Evolutionary conservation across 164 flowering plant species (phyloP), one percentile per base, ranked within the genome.

Genomic region (Macadamia tetraphylla): DNA sequence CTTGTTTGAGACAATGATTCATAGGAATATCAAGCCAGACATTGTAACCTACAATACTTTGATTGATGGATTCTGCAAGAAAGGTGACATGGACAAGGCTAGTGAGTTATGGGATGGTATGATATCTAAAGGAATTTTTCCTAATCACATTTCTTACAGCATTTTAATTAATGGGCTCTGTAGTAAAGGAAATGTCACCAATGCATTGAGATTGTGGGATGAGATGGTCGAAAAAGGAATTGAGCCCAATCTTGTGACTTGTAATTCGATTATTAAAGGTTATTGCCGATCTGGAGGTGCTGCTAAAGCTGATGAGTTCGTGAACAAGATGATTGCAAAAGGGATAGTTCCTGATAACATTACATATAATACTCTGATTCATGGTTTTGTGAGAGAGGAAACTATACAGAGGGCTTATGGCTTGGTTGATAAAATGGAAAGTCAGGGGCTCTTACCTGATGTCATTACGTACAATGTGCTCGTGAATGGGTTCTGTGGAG

Each of bases 31-130:
- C 42, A 86, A 83, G 67, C 89, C 89, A 11, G 98, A 91, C 65
- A 78, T 85, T 42, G 86, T 89, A 31, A 88, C 96, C 29, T 91
- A 86, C 73, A 89, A 89, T 74, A 81, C 88, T 30, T 71, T 94
- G 80, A 78, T 91, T 51, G 92, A 89, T 79, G 94, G 97, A 11
- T 85, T 87, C 71, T 85, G 96, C 82, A 91, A 85, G 77, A 79
- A 70, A 18, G 88, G 91, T 76, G 86, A 85, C 57, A 70, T 91
- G 83, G 91, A 84, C 66, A 84, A 80, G 73, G 90, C 88, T 66
- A 76, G 77, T 52, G 83, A 82, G 63, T 74, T 91, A 58, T 88
- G 91, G 87, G 53, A 35, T 67, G 80, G 82, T 68, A 91, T 94
- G 97, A 76, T 83, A 23, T 70, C 80, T 49, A 73, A 73, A 56